phyloP scores from a whole-genome alignment of 805 yeast genomes.

The Lachancea fermentati region DNA sequence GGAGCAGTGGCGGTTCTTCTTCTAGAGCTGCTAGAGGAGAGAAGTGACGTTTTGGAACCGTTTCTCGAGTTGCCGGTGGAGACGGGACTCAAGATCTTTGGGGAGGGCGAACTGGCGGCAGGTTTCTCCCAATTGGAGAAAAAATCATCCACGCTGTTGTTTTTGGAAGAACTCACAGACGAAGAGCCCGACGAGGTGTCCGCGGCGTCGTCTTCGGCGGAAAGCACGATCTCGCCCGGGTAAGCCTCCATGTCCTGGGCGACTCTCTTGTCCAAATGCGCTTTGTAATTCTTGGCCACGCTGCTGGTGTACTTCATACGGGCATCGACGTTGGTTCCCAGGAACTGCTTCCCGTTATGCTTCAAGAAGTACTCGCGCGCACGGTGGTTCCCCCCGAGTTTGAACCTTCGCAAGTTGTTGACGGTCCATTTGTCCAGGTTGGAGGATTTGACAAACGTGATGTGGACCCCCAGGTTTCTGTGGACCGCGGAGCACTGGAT shows the following conservation, averaged over 20 bases:
- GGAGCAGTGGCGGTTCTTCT: slow-evolving; percentile 25
- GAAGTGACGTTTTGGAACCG: slow-evolving; percentile 18
- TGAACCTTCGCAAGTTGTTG: slow-evolving; percentile 83
- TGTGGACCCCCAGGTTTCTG: slow-evolving; percentile 92
- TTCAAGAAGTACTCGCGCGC: slow-evolving; percentile 80
- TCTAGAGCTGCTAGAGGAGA: slow-evolving; percentile 26
- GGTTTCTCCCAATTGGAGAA: slow-evolving; percentile 91
- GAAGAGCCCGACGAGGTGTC: slow-evolving; percentile 26
- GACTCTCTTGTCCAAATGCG: slow-evolving; percentile 67
- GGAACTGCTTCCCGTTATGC: slow-evolving; percentile 75
- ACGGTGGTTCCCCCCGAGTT: slow-evolving; percentile 85
- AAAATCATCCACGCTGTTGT: slow-evolving; percentile 69
- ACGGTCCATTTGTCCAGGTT: slow-evolving; percentile 93
- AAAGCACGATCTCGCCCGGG: slow-evolving; percentile 67
- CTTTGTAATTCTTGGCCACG: slow-evolving; percentile 75
- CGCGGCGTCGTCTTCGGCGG: slow-evolving; percentile 17
- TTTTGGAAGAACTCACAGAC: slow-evolving; percentile 29
- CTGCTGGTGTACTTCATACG: slow-evolving; percentile 73
- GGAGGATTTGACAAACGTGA: slow-evolving; percentile 89
- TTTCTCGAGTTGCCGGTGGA: slow-evolving; percentile 16
- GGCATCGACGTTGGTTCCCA: slow-evolving; percentile 53
- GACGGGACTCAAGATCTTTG: slow-evolving; percentile 20
- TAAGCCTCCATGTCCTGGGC: slow-evolving; percentile 58
- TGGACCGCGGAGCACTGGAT: slow-evolving; percentile 94
- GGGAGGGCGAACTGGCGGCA: slow-evolving; percentile 36